Evolutionary conservation across 805 yeast genomes (phyloP).

Genomic region (Candida argentea): DNA sequence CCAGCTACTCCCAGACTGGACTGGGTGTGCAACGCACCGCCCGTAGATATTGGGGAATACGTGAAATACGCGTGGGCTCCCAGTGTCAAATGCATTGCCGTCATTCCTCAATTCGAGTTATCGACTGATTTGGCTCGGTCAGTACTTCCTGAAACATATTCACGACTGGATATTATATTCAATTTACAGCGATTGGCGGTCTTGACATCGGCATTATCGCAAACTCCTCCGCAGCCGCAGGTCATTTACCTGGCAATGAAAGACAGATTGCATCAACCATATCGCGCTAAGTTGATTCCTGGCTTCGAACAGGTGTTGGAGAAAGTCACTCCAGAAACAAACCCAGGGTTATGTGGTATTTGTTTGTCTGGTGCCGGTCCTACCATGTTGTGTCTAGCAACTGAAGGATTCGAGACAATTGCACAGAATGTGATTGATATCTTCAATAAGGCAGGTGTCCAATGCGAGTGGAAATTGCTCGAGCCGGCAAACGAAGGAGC

Average conservation of each 20-base stretch:
- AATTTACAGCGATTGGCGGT: constrained; percentile 90
- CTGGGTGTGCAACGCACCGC: constrained; percentile 42
- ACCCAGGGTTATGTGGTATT: constrained; percentile 83
- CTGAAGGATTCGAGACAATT: constrained; percentile 74
- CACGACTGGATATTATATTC: constrained; percentile 76
- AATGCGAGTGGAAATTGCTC: constrained; percentile 74
- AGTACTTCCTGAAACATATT: constrained; percentile 75
- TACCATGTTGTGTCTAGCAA: constrained; percentile 88
- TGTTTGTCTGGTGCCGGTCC: constrained; percentile 98
- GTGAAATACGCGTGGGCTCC: constrained; percentile 76
- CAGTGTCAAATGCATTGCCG: constrained; percentile 76
- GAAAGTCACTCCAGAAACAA: constrained; percentile 69
- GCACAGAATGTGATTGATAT: constrained; percentile 66
- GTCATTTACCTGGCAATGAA: constrained; percentile 93
- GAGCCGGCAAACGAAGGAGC: constrained; percentile 90
- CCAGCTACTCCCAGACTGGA: constrained; percentile 53
- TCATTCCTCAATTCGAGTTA: constrained; percentile 91
- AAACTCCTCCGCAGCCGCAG: constrained; percentile 69
- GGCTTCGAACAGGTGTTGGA: constrained; percentile 76
- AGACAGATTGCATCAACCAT: constrained; percentile 95
- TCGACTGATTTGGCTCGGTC: constrained; percentile 87
- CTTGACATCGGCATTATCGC: constrained; percentile 84
- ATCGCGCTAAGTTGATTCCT: constrained; percentile 84
- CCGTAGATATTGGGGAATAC: constrained; percentile 78
- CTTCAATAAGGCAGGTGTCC: constrained; percentile 55